Conservation (phyloP, 441 rosid genomes). For the Erodium texanum region DNA sequence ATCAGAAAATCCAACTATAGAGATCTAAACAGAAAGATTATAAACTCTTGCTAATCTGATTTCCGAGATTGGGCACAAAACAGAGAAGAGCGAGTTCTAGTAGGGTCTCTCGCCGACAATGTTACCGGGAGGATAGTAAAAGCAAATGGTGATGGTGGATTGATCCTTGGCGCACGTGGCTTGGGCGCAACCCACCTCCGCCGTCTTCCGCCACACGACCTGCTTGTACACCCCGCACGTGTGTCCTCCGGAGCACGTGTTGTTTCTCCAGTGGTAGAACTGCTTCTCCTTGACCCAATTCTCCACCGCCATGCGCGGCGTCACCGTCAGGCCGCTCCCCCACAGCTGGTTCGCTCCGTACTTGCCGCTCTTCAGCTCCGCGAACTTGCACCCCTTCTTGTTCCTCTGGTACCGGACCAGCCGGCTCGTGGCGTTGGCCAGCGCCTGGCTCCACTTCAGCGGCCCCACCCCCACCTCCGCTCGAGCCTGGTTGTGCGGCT, state of each 20-base stretch:
- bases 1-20: no score
- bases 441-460: conserved; percentile 49
- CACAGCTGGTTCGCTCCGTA: conserved; percentile 70
- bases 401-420: conserved; percentile 54
- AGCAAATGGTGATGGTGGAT: conserved; percentile 57
- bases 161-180: conserved; percentile 43
- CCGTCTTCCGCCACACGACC: conserved; percentile 66
- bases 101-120: conserved; percentile 63
- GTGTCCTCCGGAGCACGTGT: conserved; percentile 46
- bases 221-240: conserved; percentile 64
- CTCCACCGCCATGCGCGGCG: conserved; percentile 54
- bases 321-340: conserved; percentile 40
- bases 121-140: conserved; percentile 80
- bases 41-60: no score
- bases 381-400: conserved; percentile 58
- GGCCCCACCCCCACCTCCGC: conserved; percentile 53
- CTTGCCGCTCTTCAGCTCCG: conserved; percentile 37
- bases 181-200: conserved; percentile 65
- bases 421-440: conserved; percentile 41
- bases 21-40: no score
- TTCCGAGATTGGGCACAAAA: no score
- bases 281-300: conserved; percentile 59
- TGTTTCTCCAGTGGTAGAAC: conserved; percentile 40
- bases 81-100: conserved; percentile 9
- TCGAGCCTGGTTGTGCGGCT: conserved; percentile 68